phyloP scores from a whole-genome alignment of 1,284 basidiomycete species.

The Ceratobasidium sp. region DNA sequence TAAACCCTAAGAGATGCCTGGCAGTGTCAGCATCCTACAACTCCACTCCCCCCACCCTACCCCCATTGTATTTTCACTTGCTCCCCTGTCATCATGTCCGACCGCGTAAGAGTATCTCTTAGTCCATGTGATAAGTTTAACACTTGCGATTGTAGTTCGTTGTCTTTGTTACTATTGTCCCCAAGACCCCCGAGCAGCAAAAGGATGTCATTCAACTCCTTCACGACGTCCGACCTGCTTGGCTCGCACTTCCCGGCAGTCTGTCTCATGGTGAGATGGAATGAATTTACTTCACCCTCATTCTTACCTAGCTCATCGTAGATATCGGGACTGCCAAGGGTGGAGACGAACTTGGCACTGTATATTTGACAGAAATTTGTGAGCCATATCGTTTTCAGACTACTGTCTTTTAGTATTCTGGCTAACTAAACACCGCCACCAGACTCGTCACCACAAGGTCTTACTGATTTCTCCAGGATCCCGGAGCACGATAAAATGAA shows the following conservation, averaged over 20 bases:
- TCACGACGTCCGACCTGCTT: constrained; percentile 32
- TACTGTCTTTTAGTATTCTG: background rate
- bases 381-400: background rate
- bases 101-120: constrained; percentile 12
- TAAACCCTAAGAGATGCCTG: background rate
- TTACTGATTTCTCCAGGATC: constrained; percentile 23
- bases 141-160: constrained; percentile 10
- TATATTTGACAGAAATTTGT: constrained; percentile 36
- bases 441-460: constrained; percentile 33
- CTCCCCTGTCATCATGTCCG: constrained; percentile 14
- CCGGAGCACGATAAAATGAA: constrained; percentile 35
- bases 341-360: constrained; percentile 30
- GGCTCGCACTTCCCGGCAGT: constrained; percentile 34
- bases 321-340: constrained; percentile 32
- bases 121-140: background rate
- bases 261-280: constrained; percentile 16
- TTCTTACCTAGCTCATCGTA: background rate
- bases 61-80: background rate
- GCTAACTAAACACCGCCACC: background rate
- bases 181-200: constrained; percentile 36
- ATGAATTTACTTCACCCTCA: background rate
- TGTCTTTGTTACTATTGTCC: constrained; percentile 34
- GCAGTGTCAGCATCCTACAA: background rate
- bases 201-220: constrained; percentile 34
- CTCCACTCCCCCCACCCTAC: background rate